Conservation (phyloP, 208 protist species). For the Trypanosoma mega region DNA sequence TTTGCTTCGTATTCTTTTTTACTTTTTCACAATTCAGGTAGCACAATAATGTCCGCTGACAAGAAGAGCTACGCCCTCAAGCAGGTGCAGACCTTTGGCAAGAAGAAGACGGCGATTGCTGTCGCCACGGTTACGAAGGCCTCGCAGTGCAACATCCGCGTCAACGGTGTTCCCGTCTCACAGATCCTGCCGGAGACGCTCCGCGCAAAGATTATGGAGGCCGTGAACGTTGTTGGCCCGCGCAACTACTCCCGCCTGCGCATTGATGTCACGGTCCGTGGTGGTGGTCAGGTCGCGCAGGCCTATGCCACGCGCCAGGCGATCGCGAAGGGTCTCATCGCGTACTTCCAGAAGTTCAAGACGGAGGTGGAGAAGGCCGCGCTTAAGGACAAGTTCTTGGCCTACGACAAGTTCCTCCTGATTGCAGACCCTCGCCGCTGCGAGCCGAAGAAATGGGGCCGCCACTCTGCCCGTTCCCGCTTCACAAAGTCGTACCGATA, state of each 20-base stretch:
- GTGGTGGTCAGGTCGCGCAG: slow-evolving; percentile 98
- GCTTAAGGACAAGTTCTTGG: slow-evolving; percentile 97
- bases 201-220: slow-evolving; percentile 97
- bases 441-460: slow-evolving; percentile 99
- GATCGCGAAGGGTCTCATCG: slow-evolving; percentile 98
- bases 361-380: slow-evolving; percentile 95
- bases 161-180: slow-evolving; percentile 98
- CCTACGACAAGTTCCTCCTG: slow-evolving; percentile 98
- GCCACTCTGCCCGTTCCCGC: slow-evolving; percentile 98
- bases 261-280: slow-evolving; percentile 96
- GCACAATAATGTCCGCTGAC: slow-evolving; percentile 53
- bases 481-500: slow-evolving; percentile 99
- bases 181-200: slow-evolving; percentile 97
- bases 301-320: slow-evolving; percentile 99
- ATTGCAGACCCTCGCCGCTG: slow-evolving; percentile 99
- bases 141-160: slow-evolving; percentile 96
- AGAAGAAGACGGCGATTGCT: slow-evolving; percentile 99
- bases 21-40: slow-evolving; percentile 8
- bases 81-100: slow-evolving; percentile 94
- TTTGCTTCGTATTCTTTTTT: slow-evolving; percentile 18
- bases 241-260: slow-evolving; percentile 95
- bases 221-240: slow-evolving; percentile 96
- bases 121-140: slow-evolving; percentile 97
- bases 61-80: slow-evolving; percentile 76
- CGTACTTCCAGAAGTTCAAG: slow-evolving; percentile 99